These are phyloP conservation scores for Pythium pyrilobum DNA, from an alignment of 352 stramenopile genomes.

Conservation along the genomic window DNA sequence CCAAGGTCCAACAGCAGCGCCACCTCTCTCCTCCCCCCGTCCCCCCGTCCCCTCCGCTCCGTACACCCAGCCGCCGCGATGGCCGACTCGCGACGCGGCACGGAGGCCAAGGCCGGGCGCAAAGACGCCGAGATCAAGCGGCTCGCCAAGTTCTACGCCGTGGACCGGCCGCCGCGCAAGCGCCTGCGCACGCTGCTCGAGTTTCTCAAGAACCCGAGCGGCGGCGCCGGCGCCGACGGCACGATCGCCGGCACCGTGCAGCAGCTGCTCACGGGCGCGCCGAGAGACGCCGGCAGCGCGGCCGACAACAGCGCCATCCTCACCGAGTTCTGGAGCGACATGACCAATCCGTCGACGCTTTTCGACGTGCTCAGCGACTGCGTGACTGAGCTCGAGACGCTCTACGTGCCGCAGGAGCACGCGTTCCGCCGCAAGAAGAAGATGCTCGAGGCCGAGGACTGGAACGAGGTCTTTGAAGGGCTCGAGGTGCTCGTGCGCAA, in stretches of 20 bases:
- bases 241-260: constrained; percentile 71
- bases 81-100: constrained; percentile 15
- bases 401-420: constrained; percentile 78
- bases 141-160: constrained; percentile 82
- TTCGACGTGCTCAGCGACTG: constrained; percentile 79
- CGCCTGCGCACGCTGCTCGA: constrained; percentile 77
- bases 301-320: constrained; percentile 45
- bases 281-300: constrained; percentile 37
- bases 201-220: constrained; percentile 64
- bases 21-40: too few relatives aligned
- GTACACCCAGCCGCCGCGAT: too few relatives aligned
- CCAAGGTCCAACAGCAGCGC: too few relatives aligned
- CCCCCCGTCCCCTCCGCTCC: too few relatives aligned
- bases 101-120: constrained; percentile 14
- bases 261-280: constrained; percentile 44
- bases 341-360: constrained; percentile 57
- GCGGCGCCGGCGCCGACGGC: constrained; percentile 27
- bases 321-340: constrained; percentile 74
- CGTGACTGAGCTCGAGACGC: constrained; percentile 75
- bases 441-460: constrained; percentile 80
- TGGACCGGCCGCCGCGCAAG: constrained; percentile 78
- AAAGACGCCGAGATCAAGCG: constrained; percentile 63
- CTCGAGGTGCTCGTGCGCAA: constrained; percentile 78
- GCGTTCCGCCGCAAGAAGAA: constrained; percentile 82
- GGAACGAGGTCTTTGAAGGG: constrained; percentile 85